Evolutionary conservation across 1,139 yeast genomes (phyloP).

Genomic region (Blastobotrys petasosporus): DNA sequence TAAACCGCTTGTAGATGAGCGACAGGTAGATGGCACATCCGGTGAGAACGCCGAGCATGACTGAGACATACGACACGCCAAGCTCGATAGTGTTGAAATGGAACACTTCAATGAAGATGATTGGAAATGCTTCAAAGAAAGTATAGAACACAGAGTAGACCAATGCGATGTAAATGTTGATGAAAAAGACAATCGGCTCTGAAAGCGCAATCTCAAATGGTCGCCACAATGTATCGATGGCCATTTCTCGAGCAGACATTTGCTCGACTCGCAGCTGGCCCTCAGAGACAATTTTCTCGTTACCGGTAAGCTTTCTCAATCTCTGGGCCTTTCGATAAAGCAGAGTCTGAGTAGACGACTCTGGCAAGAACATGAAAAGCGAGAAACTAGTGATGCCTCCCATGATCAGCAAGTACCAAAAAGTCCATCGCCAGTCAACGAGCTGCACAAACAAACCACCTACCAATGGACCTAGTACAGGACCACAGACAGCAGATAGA

Average conservation of each 20-base stretch:
- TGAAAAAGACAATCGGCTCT: constrained; percentile 34
- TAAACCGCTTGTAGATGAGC: constrained; percentile 6
- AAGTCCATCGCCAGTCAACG: constrained; percentile 47
- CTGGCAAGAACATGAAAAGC: constrained; percentile 30
- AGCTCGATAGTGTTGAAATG: constrained; percentile 45
- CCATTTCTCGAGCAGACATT: constrained; percentile 17
- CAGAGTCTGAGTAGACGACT: constrained; percentile 23
- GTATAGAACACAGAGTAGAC: constrained; percentile 50
- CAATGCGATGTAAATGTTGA: constrained; percentile 46
- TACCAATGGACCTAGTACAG: constrained; percentile 58
- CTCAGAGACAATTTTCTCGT: constrained; percentile 18
- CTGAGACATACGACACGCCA: constrained; percentile 44
- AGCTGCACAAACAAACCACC: constrained; percentile 47
- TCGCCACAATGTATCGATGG: constrained; percentile 44
- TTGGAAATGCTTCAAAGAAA: constrained; percentile 59
- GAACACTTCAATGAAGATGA: constrained; percentile 43
- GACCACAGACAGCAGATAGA: constrained; percentile 52
- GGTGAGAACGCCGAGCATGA: constrained; percentile 41
- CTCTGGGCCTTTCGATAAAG: constrained; percentile 21
- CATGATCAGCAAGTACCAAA: constrained; percentile 50
- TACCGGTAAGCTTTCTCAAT: constrained; percentile 26
- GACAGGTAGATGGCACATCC: constrained; percentile 18
- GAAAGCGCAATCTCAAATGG: constrained; percentile 37
- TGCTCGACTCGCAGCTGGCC: constrained; percentile 17
- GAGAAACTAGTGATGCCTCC: constrained; percentile 37